Evolutionary conservation across 2,329 filamentous ascomycete species (phyloP), one percentile per base, ranked within the genome.

Genomic region (Spiromastix sp.): DNA sequence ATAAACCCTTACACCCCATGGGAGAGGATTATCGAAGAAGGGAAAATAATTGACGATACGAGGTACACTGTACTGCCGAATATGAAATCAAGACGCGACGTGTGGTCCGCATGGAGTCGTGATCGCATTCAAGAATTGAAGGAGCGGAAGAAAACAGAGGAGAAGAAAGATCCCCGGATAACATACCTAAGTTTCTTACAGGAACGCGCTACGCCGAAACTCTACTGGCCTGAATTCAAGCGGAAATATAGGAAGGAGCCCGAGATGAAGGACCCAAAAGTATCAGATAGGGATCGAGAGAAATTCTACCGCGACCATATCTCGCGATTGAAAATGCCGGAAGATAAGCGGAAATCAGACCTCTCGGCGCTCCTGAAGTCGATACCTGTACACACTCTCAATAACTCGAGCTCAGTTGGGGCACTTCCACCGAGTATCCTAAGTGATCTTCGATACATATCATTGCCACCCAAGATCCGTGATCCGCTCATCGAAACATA

Each of bases 161-260:
- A 82, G 57, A 89, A 85, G 63, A 75, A 76, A 44, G 86, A 96
- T 50, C 89, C 91, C 1, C 70, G 73, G 30, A 81, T 94, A 44
- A 77, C 80, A 1, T 98, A 93, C 56, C 64, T 96, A 41, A 72
- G 74, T 0, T 81, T 98, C 43, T 66, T 98, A 19, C 77, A 89
- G 43, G 74, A 80, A 32, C 74, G 85, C 46, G 89, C 87, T 0
- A 91, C 80, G 0, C 81, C 85, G 0, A 96, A 94, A 61, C 70
- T 98, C 1, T 98, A 93, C 67, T 98, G 91, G 91, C 81, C 85
- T 0, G 91, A 98, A 55, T 98, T 98, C 61, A 85, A 84, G 49
- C 72, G 91, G 21, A 98, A 95, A 55, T 91, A 77, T 60, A 81
- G 81, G 45, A 87, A 81, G 45, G 86, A 93, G 44, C 59, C 73